Evolutionary conservation across 106 monocot species (phyloP), one percentile per base, ranked within the genome.

Genomic region (Gastrodia elata): DNA sequence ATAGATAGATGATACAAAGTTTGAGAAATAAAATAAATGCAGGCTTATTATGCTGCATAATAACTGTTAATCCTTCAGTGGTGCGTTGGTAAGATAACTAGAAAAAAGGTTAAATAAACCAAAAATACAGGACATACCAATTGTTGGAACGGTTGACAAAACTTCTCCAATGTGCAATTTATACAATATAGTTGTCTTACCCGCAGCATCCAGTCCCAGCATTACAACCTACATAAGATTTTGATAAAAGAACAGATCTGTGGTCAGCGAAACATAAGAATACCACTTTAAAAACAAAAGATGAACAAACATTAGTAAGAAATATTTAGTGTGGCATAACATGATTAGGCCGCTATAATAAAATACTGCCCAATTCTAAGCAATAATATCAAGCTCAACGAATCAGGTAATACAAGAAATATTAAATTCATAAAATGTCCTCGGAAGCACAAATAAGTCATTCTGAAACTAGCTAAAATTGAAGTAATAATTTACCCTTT

Each of bases 171-270:
- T 89, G 69, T 89, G 89, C 81, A 89, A 44, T 65, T 89, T 89
- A 70, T 89, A 89, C 24, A 89, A 59, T 73, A 89, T 89, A 71
- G 89, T 89, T 69, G 89, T 89, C 71, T 89, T 89, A 28, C 89
- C 89, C 70, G 89, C 89, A 13, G 89, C 89, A 84, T 89, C 89
- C 65, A 89, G 77, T 64, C 89, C 89, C 77, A 89, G 89, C 89
- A 89, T 89, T 38, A 89, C 89, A 72, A 86, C 89, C 89, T 89
- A 79, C 30, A 2, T 8, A 70, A 85, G 39, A 65, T 32, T 27
- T 32, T 30, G 61, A 14, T 33, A 30, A 61, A 30, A 61, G 61
- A 61, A 61, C 27, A 14, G 32, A 61, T 30, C 13, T 61, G 61
- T 13, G 32, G 24, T 58, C 24, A 58, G 9, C 4, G 9, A 58